Base-by-base conservation (phyloP, 441 rosid species). In the Pelargonium fulgidum region DNA sequence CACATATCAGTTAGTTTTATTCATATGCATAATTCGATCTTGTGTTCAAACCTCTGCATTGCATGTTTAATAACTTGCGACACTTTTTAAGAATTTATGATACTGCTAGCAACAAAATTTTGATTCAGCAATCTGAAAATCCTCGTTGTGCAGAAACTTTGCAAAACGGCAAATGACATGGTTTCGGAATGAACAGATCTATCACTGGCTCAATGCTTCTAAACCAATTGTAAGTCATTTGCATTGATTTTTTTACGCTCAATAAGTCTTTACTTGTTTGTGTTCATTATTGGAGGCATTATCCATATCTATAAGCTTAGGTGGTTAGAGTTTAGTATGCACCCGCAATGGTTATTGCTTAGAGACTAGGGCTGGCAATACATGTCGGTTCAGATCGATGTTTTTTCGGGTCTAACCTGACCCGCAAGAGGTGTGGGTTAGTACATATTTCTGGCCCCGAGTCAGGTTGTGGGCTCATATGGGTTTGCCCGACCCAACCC, bases 151-250 rank as follows among this genome's bases (percentile, higher is more conserved):
- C 83, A 90, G 98, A 81, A 92, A 92, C 79, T 90, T 92, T 82
- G 96, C 96, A 3, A 90, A 92, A 79, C 80, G 96, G 81, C 98
- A 92, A 79, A 77, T 90, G 85, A 92, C 98, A 42, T 92, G 98
- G 98, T 90, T 90, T 62, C 84, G 92, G 45, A 86, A 77, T 74
- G 98, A 90, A 76, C 85, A 75, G 62, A 84, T 87, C 69, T 92
- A 92, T 81, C 86, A 90, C 58, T 92, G 98, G 98, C 88, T 92
- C 24, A 77, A 90, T 73, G 98, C 97, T 73, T 87, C 98, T 66
- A 82, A 70, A 72, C 92, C 97, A 26, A 71, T 90, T 90, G 97
- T 92, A 85, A 44, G 74, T 24, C 52, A 41, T 16, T 59, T 62
- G 62, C 59, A 59, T 64, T 58, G 16, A 20, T 72, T 50, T 70